Evolutionary conservation across 768 basidiomycete genomes (phyloP).

Genomic region (Boletus fagicola): DNA sequence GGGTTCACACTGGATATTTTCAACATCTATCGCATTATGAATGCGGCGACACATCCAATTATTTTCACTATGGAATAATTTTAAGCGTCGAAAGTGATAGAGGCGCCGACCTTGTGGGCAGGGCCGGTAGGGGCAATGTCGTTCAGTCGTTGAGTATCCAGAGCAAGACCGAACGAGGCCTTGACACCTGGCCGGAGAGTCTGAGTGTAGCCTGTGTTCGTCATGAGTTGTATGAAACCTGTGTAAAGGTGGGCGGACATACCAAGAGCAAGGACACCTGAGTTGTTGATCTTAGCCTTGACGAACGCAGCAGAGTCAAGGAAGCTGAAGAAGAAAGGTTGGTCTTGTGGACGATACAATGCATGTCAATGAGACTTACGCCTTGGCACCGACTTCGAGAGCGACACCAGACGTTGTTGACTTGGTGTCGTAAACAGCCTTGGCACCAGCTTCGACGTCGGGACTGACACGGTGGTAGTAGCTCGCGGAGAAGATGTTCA

Average conservation of each 20-base stretch:
- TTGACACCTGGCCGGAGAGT: conserved; percentile 90
- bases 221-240: conserved; percentile 11
- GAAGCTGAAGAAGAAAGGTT: conserved; percentile 43
- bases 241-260: conserved; percentile 15
- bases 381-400: conserved; percentile 95
- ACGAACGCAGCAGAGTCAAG: conserved; percentile 88
- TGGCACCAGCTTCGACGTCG: conserved; percentile 93
- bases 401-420: conserved; percentile 80
- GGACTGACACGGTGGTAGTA: conserved; percentile 96
- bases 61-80: conserved; percentile 22
- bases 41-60: conserved; percentile 13
- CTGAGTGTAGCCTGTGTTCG: conserved; percentile 77
- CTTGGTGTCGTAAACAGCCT: conserved; percentile 96
- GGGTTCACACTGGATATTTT: background rate
- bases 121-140: conserved; percentile 61
- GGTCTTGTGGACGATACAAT: background rate
- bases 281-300: conserved; percentile 99
- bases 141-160: conserved; percentile 92
- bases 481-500: conserved; percentile 89
- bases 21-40: conserved; percentile 15
- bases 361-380: conserved; percentile 48
- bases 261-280: conserved; percentile 87
- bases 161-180: conserved; percentile 88
- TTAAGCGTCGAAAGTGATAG: conserved; percentile 73
- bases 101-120: conserved; percentile 82